These are phyloP conservation scores for Monilinia polystroma DNA, from an alignment of 2,329 filamentous ascomycete genomes.

Conservation along the genomic window DNA sequence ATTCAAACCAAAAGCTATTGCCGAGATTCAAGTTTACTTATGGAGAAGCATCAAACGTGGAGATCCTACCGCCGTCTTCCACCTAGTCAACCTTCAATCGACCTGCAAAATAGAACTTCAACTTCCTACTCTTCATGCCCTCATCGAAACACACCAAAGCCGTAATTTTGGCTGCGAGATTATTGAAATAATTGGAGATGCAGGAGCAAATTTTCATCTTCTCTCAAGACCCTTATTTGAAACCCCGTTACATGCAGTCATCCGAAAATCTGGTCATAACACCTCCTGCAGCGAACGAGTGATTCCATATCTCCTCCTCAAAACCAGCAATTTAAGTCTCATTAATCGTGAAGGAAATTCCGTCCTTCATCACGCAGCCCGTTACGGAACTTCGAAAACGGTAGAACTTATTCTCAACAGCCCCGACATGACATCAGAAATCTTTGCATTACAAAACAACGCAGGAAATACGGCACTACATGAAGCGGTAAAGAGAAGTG, in stretches of 20 bases:
- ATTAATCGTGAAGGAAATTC: slow-evolving; percentile 7
- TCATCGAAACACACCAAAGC: slow-evolving; percentile 7
- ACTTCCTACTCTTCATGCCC: slow-evolving; percentile 13
- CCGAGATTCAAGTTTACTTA: slow-evolving; percentile 3
- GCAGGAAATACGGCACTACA: slow-evolving; percentile 3
- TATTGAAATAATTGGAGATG: neutral
- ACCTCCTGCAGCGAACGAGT: neutral
- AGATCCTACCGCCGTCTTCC: neutral
- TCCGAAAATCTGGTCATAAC: neutral
- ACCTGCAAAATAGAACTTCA: neutral
- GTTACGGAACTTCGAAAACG: neutral
- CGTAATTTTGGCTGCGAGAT: neutral
- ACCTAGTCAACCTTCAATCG: neutral
- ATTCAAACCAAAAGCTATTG: neutral
- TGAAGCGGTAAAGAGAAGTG: neutral
- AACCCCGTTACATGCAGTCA: slow-evolving; percentile 14
- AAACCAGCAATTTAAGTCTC: neutral
- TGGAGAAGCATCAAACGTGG: slow-evolving; percentile 2
- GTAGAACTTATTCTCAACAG: neutral
- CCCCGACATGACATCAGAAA: neutral
- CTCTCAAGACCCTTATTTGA: neutral
- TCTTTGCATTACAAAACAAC: slow-evolving; percentile 10
- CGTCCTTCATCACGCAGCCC: slow-evolving; percentile 10
- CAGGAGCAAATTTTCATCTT: neutral
- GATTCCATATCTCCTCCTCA: neutral